These are phyloP conservation scores for Diaporthe australafricana DNA, from an alignment of 2,329 filamentous ascomycete genomes.

Conservation along the genomic window DNA sequence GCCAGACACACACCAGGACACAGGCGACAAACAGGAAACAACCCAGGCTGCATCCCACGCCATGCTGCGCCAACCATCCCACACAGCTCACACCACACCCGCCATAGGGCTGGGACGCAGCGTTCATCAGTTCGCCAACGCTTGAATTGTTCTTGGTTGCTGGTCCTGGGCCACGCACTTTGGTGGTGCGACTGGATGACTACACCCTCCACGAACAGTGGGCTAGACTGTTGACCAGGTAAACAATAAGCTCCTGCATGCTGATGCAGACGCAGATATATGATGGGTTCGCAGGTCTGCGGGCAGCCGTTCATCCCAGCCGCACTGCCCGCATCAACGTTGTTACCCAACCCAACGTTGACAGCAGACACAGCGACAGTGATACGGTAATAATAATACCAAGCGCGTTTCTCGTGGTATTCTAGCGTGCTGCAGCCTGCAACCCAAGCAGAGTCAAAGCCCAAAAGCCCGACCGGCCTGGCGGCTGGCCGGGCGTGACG, in stretches of 20 bases:
- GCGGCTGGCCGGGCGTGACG: not conserved
- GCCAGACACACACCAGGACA: not conserved
- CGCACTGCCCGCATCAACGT: not conserved
- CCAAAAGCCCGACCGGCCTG: no score
- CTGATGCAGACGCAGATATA: not conserved
- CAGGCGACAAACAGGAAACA: not conserved
- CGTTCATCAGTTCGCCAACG: not conserved
- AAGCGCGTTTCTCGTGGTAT: not conserved
- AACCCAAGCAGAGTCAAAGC: no score
- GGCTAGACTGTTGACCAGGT: no score
- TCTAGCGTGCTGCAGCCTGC: not conserved
- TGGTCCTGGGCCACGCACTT: not conserved
- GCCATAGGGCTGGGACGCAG: slow-evolving; percentile 9
- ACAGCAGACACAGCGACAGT: not conserved
- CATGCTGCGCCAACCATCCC: no score
- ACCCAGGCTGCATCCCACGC: no score
- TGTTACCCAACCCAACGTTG: not conserved
- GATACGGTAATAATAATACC: not conserved
- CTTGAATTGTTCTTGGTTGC: no score
- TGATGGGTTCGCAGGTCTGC: slow-evolving; percentile 19
- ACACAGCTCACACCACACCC: no score
- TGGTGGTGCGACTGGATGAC: no score
- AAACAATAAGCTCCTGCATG: not conserved
- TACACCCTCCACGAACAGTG: no score
- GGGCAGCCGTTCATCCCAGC: slow-evolving; percentile 9